phyloP scores from a whole-genome alignment of 495 filamentous ascomycete species.

The Hypoxylon lenormandii region DNA sequence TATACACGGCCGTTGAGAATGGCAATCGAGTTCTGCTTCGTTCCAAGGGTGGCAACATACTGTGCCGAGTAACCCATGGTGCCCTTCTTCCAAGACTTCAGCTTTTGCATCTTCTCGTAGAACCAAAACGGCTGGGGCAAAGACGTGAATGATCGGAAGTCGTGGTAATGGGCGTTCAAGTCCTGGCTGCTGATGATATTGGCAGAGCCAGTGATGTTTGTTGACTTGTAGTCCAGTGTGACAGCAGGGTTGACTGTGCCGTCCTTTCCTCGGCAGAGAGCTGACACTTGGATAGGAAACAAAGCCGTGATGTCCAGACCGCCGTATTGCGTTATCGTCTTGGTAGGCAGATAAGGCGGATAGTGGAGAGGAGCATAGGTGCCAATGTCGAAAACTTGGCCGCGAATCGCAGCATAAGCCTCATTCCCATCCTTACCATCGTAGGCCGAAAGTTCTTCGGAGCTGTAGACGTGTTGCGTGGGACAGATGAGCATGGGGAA shows the following conservation, averaged over 20 bases:
- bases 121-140: conserved; percentile 91
- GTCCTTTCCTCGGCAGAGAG: conserved; percentile 81
- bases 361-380: conserved; percentile 82
- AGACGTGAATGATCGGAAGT: conserved; percentile 87
- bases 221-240: conserved; percentile 80
- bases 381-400: conserved; percentile 86
- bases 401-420: conserved; percentile 84
- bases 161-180: conserved; percentile 82
- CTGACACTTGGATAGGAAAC: conserved; percentile 95
- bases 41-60: conserved; percentile 77
- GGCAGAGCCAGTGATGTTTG: conserved; percentile 77
- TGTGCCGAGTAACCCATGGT: conserved; percentile 84
- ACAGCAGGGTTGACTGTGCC: conserved; percentile 74
- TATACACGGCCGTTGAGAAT: conserved; percentile 86
- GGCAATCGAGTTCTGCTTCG: conserved; percentile 74
- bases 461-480: conserved; percentile 85
- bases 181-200: conserved; percentile 75
- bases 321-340: conserved; percentile 79
- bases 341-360: conserved; percentile 72
- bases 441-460: conserved; percentile 76
- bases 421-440: conserved; percentile 74
- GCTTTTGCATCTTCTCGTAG: conserved; percentile 79
- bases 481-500: conserved; percentile 93
- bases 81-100: conserved; percentile 86
- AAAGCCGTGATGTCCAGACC: conserved; percentile 85